These are phyloP conservation scores for Tetracentron sinense DNA, from an alignment of 164 flowering plant species.

Conservation along the genomic window DNA sequence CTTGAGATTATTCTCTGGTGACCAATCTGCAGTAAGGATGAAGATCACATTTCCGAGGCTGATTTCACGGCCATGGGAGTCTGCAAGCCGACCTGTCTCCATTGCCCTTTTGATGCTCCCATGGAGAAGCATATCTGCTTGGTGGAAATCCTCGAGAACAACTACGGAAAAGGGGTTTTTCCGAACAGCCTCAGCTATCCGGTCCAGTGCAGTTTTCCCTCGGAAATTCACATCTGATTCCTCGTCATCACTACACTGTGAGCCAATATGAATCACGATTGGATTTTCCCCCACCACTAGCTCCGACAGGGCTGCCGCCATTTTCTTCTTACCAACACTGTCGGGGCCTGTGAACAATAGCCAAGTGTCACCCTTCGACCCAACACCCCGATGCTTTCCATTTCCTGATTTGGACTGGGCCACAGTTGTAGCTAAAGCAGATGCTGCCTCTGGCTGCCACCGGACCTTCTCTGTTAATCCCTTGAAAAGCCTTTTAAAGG, in stretches of 20 bases:
- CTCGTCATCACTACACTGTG: constrained; percentile 35
- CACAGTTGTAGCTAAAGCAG: constrained; percentile 63
- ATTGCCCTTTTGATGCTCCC: constrained; percentile 78
- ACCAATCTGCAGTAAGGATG: constrained; percentile 72
- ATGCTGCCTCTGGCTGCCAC: constrained; percentile 95
- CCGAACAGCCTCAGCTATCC: constrained; percentile 71
- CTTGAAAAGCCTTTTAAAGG: constrained; percentile 75
- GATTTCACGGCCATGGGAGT: constrained; percentile 88
- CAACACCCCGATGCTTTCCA: constrained; percentile 47
- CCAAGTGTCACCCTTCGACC: constrained; percentile 77
- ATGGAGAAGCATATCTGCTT: constrained; percentile 61
- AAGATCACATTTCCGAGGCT: constrained; percentile 72
- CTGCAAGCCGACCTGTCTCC: constrained; percentile 72
- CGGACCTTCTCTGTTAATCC: constrained; percentile 66
- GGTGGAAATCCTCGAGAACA: constrained; percentile 75
- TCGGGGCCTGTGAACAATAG: constrained; percentile 82
- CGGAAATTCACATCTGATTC: constrained; percentile 49
- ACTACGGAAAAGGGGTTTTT: constrained; percentile 78
- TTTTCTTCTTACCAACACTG: constrained; percentile 78
- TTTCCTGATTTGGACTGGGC: constrained; percentile 58
- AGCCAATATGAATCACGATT: constrained; percentile 52
- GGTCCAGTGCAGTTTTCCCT: constrained; percentile 78
- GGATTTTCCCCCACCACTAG: constrained; percentile 49
- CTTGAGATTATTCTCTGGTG: constrained; percentile 40
- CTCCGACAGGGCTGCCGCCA: constrained; percentile 74